Percentiles rank a stretch among this genome's conserved stretches.
Evolutionary conservation across 148 eudicot species (phyloP).

Genomic region (Spergularia marina): DNA sequence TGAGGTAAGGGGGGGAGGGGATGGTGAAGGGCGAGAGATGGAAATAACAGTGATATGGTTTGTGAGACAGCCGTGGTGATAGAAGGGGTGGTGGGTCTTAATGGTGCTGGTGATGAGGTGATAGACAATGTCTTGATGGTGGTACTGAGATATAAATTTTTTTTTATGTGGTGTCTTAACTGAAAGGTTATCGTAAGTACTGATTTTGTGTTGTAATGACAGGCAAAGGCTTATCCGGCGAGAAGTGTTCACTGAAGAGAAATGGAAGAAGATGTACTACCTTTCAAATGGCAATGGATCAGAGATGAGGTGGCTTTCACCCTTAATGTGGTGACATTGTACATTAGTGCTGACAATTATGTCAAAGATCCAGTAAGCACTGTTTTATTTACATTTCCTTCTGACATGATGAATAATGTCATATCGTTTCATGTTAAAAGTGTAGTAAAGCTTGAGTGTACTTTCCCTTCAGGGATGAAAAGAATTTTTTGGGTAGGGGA

Average conservation of each 20-base stretch:
- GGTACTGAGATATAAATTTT: not conserved
- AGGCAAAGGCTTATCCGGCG: conserved; percentile 89
- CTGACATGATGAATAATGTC: conserved; percentile 10
- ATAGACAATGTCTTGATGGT: not conserved
- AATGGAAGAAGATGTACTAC: conserved; percentile 88
- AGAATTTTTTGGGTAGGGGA: not conserved
- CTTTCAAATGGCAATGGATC: conserved; percentile 89
- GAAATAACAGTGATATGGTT: too few species aligned
- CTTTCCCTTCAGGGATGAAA: not conserved
- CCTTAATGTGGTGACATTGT: conserved; percentile 64
- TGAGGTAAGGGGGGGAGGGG: too few species aligned
- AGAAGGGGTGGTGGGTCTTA: too few species aligned
- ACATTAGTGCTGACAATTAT: not conserved
- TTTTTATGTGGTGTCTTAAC: not conserved
- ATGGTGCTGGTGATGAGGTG: too few species aligned
- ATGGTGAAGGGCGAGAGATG: too few species aligned
- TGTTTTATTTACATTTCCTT: not conserved
- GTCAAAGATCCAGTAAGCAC: not conserved
- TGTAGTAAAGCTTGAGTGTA: not conserved
- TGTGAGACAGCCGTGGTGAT: too few species aligned
- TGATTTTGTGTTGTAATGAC: conserved; percentile 18
- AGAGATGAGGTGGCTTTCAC: conserved; percentile 89
- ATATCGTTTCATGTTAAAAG: conserved; percentile 10
- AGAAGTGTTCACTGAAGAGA: conserved; percentile 87
- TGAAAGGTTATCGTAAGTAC: not conserved